Base-by-base conservation (phyloP, 2,329 filamentous ascomycete genomes). In the Fusarium devonianum region DNA sequence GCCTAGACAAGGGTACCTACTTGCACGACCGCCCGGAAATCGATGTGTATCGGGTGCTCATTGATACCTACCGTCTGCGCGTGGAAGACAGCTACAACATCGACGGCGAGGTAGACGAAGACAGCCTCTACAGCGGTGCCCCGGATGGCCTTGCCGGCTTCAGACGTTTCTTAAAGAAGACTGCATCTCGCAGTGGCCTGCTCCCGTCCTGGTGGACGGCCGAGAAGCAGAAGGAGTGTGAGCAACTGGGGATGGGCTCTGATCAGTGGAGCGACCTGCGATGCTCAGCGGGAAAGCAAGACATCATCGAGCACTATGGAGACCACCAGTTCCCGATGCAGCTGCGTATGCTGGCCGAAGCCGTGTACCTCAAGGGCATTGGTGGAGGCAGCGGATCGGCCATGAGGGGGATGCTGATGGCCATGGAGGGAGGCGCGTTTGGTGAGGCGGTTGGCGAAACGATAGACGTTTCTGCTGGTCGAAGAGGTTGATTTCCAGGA, bases 1-100 rank as follows among this genome's bases (percentile, higher is more conserved):
- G 64, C n/a, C 72, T 80, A 2, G 45, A 69, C 2, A 65, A 67
- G 3, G 65, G 65, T 23, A 77, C 66, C 3, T 81, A 69, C 64
- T 71, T 81, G 4, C 72, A 79, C 44, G 62, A 67, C 52, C 75
- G 75, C 10, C 67, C 75, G 2, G 67, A 78, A 52, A 61, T 61
- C 13, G 77, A 80, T 30, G 71, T 76, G 4, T 81, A 74, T 62
- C 58, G 66, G 17, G 56, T 79, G 1, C 71, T 82, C 9, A 71
- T 81, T 42, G 78, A 82, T 51, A 53, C 70, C 2, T 80, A 79
- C 57, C 75, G 76, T 21, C 56, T 81, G n/a, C 73, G 71, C n/a
- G 47, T 72, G n/a, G 67, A 73, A 3, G 76, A 79, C 47, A 48
- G 62, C 7, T 64, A 67, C 53, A 63, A 48, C 1, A 44, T 70